Conservation (phyloP, 2,329 filamentous ascomycete species). For the Ophiostoma ulmi region DNA sequence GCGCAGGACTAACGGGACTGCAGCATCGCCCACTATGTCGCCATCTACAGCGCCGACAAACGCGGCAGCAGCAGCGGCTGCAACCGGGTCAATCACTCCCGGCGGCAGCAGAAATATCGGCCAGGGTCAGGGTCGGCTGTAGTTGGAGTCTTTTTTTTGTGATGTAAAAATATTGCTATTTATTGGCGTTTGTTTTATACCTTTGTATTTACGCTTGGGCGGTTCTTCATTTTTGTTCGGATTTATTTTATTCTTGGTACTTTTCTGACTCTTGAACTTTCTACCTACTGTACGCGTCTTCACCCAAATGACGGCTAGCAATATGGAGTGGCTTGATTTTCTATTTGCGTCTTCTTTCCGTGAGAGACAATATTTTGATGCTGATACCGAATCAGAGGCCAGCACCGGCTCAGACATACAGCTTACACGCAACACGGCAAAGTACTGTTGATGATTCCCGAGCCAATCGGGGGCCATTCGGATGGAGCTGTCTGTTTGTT, state of each 20-base stretch:
- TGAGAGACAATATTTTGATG: not conserved
- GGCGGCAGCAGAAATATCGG: not conserved
- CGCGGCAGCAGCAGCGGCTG: not conserved
- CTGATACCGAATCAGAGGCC: not conserved
- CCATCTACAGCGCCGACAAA: not conserved
- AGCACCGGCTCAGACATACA: not conserved
- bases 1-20: not conserved
- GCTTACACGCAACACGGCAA: not conserved
- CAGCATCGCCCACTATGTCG: not conserved
- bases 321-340: not conserved
- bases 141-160: not conserved
- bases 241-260: not conserved
- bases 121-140: not conserved
- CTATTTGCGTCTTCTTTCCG: not conserved
- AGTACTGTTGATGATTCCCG: not conserved
- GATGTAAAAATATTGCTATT: not conserved
- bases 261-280: too few relatives aligned
- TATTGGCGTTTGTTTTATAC: constrained; percentile 1
- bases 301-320: too few relatives aligned
- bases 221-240: not conserved
- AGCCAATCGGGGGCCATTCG: not conserved
- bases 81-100: not conserved
- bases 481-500: not conserved
- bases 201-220: not conserved
- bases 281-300: too few relatives aligned